A percentile compares a stretch with the other conserved stretches of the same genome.
Conservation (phyloP, 2,329 filamentous ascomycete genomes). For the Fusarium neocosmosporiellum region DNA sequence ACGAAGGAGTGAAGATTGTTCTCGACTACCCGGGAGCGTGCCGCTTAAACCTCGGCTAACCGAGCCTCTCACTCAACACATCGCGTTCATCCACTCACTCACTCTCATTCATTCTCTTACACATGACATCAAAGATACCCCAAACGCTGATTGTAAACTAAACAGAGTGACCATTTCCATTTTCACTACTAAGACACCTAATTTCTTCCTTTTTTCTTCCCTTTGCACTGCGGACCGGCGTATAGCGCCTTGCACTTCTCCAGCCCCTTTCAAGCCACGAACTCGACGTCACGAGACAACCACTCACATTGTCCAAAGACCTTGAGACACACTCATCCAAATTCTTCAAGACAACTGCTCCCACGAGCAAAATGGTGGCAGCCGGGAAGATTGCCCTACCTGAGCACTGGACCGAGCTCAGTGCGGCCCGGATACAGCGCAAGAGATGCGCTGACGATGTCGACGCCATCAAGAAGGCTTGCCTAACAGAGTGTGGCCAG, state of each 20-base stretch:
- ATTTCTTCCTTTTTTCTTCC: background rate
- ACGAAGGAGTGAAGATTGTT: background rate
- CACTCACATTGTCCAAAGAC: background rate
- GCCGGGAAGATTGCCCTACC: conserved; percentile 46
- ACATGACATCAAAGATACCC: background rate
- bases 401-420: conserved; percentile 55
- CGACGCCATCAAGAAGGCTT: conserved; percentile 55
- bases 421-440: conserved; percentile 46
- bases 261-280: background rate
- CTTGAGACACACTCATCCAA: background rate
- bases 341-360: background rate
- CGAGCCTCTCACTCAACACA: background rate
- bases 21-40: background rate
- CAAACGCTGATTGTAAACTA: background rate
- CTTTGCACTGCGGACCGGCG: background rate
- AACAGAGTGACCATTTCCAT: background rate
- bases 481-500: conserved; percentile 56
- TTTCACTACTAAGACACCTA: background rate
- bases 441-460: conserved; percentile 55
- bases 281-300: background rate
- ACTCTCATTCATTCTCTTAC: background rate
- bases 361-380: conserved; percentile 36
- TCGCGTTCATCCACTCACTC: background rate
- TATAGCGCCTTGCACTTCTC: no score
- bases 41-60: conserved; percentile 30